A percentile compares a stretch with the other conserved stretches of the same genome.
phyloP scores from a whole-genome alignment of 345 rosid species.

The Eucalyptus virginea region DNA sequence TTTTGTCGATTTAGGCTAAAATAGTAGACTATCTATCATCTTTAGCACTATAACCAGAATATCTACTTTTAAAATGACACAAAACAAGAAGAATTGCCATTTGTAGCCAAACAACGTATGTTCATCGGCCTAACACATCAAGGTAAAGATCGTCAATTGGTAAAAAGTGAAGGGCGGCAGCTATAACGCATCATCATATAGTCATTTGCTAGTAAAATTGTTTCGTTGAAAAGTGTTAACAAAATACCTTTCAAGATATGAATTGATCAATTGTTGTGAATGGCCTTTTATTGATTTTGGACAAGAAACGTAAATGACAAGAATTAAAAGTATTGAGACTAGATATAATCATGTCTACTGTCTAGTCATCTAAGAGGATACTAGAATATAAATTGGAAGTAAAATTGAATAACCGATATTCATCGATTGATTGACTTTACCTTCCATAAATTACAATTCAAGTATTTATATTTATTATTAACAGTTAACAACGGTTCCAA shows the following conservation, averaged over 20 bases:
- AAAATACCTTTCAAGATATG: not conserved
- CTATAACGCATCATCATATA: not conserved
- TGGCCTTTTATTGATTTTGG: not conserved
- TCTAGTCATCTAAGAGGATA: not conserved
- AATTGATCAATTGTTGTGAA: not conserved
- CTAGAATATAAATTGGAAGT: not conserved
- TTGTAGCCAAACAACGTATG: not conserved
- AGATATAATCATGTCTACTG: not conserved
- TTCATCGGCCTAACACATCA: not conserved
- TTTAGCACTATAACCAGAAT: not conserved
- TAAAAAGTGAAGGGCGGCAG: not conserved
- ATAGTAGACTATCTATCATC: not conserved
- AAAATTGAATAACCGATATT: not conserved
- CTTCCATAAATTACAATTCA: not conserved
- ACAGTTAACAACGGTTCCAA: not conserved
- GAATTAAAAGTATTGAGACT: not conserved
- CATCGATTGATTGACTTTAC: not conserved
- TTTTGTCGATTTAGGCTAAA: not conserved
- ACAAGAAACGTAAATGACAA: not conserved
- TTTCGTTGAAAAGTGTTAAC: not conserved
- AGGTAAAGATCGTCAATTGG: not conserved
- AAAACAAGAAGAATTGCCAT: not conserved
- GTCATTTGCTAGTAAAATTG: not conserved
- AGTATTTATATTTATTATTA: not conserved
- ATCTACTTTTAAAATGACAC: not conserved